Percentiles rank a stretch among this genome's conserved stretches.
phyloP scores from a whole-genome alignment of 1,284 basidiomycete genomes.

The Leccinum pachyderme region DNA sequence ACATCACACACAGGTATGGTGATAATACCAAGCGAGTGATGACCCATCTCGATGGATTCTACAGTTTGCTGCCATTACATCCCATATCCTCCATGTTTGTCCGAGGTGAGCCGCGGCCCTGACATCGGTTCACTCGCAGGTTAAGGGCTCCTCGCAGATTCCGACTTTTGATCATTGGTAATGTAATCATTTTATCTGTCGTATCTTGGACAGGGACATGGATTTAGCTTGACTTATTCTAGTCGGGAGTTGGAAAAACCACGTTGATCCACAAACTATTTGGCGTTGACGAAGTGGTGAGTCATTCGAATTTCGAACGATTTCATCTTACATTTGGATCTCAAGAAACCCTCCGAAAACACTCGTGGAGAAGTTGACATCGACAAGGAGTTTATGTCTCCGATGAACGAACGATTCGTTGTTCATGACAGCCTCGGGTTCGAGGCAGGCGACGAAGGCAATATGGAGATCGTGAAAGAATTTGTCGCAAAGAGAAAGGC shows the following conservation, averaged over 20 bases:
- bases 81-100: not conserved
- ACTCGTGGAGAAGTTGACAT: not conserved
- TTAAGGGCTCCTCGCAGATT: not conserved
- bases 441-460: not conserved
- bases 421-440: slow-evolving; percentile 8
- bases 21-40: not conserved
- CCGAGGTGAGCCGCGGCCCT: not conserved
- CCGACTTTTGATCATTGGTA: not conserved
- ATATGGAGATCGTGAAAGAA: not conserved
- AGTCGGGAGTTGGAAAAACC: not conserved
- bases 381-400: not conserved
- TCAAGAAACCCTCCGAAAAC: not conserved
- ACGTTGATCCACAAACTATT: not conserved
- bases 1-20: not conserved
- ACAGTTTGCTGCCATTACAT: not conserved
- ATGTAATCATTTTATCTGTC: not conserved
- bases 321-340: not conserved
- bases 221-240: not conserved
- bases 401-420: slow-evolving; percentile 9
- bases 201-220: not conserved
- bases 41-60: not conserved
- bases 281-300: not conserved
- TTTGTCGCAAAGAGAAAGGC: slow-evolving; percentile 7
- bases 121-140: not conserved
- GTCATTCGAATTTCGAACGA: not conserved